phyloP scores from a whole-genome alignment of 768 basidiomycete species.

The Auricularia cornea region DNA sequence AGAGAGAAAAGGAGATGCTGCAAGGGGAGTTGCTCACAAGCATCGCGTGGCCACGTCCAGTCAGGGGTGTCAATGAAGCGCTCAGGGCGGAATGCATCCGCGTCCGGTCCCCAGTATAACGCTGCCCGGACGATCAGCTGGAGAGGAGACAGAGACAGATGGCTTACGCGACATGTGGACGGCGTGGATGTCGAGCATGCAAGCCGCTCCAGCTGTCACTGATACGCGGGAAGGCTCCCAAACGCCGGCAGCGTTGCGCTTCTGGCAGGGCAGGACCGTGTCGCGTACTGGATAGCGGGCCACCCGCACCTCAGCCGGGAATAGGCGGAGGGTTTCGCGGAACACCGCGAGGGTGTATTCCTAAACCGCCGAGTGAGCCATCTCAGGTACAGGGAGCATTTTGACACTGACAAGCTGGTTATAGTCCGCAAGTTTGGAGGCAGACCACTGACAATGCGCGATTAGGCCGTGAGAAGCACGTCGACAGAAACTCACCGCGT shows the following conservation, averaged over 20 bases:
- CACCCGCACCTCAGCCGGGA: conserved; percentile 31
- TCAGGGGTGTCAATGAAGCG: conserved; percentile 42
- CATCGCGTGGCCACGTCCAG: conserved; percentile 45
- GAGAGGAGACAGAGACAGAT: not conserved
- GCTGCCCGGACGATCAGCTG: conserved; percentile 20
- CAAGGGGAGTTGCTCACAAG: conserved; percentile 26
- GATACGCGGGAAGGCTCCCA: conserved; percentile 24
- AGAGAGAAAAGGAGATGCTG: not conserved
- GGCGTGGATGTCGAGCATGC: conserved; percentile 32
- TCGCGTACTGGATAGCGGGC: conserved; percentile 28
- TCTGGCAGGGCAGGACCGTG: conserved; percentile 28
- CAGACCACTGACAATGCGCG: conserved; percentile 24
- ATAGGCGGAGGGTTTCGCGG: conserved; percentile 39
- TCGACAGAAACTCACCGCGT: conserved; percentile 18
- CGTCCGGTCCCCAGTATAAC: conserved; percentile 42
- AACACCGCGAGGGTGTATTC: conserved; percentile 36
- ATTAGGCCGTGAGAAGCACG: not conserved
- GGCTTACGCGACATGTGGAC: conserved; percentile 39
- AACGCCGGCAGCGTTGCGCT: not conserved
- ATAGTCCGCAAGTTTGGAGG: conserved; percentile 25
- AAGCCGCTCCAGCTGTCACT: conserved; percentile 30
- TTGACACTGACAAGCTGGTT: conserved; percentile 22
- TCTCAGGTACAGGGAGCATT: no score
- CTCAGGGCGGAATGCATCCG: conserved; percentile 37
- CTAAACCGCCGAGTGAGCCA: no score